Percentiles rank a stretch among this genome's conserved stretches.
Conservation (phyloP, 2,329 filamentous ascomycete species). For the Malbranchea zuffiana region DNA sequence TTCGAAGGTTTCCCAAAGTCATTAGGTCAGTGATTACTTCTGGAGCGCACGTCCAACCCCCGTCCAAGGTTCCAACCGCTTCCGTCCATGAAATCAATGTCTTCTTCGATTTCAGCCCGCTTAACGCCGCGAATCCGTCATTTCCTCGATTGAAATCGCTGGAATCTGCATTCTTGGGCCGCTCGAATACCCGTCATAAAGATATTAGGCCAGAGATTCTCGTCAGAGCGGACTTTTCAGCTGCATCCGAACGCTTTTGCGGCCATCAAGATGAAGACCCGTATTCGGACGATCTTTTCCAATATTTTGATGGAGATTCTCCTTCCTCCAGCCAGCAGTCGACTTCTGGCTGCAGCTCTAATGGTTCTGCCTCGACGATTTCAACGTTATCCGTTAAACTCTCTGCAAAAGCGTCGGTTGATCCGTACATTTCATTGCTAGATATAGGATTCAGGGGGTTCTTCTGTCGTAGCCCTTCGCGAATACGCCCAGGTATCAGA, state of each 20-base stretch:
- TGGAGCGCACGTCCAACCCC: slow-evolving; percentile 10
- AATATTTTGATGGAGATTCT: slow-evolving; percentile 13
- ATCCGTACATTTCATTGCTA: slow-evolving; percentile 17
- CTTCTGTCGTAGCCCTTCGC: slow-evolving; percentile 2
- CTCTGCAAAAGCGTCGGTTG: neutral
- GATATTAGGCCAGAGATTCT: too few relatives aligned
- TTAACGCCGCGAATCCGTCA: too few relatives aligned
- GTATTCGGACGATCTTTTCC: too few relatives aligned
- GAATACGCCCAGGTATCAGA: slow-evolving; percentile 2
- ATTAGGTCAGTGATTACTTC: slow-evolving; percentile 2
- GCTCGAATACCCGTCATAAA: too few relatives aligned
- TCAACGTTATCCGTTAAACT: slow-evolving; percentile 7
- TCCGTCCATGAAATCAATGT: slow-evolving; percentile 10
- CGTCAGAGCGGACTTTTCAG: too few relatives aligned
- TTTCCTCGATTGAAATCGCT: too few relatives aligned
- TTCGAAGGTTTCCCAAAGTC: slow-evolving; percentile 2
- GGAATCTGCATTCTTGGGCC: too few relatives aligned
- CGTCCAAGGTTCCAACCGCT: slow-evolving; percentile 7
- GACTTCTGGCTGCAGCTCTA: slow-evolving; percentile 1
- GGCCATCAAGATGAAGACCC: slow-evolving; percentile 2
- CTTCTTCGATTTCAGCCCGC: slow-evolving; percentile 7
- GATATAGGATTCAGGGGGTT: slow-evolving; percentile 20
- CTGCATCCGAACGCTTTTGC: too few relatives aligned
- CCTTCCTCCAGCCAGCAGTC: slow-evolving; percentile 16
- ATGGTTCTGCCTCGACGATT: too few relatives aligned